Percentiles rank a stretch among this genome's conserved stretches.
Conservation (phyloP, 371 early-diverging fungal species). For the Actinomucor elegans region DNA sequence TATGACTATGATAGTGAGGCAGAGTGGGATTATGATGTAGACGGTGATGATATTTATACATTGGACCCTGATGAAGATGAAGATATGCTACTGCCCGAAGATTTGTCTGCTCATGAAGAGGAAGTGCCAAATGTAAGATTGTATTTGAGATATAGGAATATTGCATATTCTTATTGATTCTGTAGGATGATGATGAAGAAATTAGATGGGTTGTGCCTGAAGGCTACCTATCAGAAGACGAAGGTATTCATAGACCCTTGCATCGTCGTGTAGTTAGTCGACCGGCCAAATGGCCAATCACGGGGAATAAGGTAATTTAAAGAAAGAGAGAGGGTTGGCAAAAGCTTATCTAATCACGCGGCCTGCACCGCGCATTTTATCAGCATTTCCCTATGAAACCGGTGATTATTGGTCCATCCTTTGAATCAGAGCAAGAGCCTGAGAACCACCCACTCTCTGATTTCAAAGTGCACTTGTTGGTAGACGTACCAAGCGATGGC, state of each 20-base stretch:
- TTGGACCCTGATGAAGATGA: slow-evolving; percentile 13
- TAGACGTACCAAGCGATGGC: not conserved
- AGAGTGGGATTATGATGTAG: slow-evolving; percentile 72
- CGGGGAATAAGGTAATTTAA: slow-evolving; percentile 11
- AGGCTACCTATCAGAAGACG: slow-evolving; percentile 79
- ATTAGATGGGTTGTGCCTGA: slow-evolving; percentile 52
- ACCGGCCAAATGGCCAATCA: slow-evolving; percentile 17
- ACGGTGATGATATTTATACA: slow-evolving; percentile 14
- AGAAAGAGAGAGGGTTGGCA: too few relatives aligned
- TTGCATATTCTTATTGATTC: not conserved
- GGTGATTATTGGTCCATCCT: slow-evolving; percentile 15
- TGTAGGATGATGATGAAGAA: not conserved
- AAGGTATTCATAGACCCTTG: slow-evolving; percentile 38
- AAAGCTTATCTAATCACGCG: too few relatives aligned
- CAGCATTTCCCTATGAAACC: slow-evolving; percentile 21
- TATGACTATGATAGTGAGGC: slow-evolving; percentile 87
- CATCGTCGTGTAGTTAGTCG: slow-evolving; percentile 7
- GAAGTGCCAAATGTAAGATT: not conserved
- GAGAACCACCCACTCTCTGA: slow-evolving; percentile 14
- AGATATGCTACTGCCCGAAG: not conserved
- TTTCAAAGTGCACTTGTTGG: slow-evolving; percentile 9
- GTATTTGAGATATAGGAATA: not conserved
- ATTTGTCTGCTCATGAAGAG: slow-evolving; percentile 1
- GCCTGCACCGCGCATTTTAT: too few relatives aligned
- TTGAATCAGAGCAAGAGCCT: slow-evolving; percentile 6